Conservation (phyloP, 768 basidiomycete genomes). For the Guyanaporus albipodus region DNA sequence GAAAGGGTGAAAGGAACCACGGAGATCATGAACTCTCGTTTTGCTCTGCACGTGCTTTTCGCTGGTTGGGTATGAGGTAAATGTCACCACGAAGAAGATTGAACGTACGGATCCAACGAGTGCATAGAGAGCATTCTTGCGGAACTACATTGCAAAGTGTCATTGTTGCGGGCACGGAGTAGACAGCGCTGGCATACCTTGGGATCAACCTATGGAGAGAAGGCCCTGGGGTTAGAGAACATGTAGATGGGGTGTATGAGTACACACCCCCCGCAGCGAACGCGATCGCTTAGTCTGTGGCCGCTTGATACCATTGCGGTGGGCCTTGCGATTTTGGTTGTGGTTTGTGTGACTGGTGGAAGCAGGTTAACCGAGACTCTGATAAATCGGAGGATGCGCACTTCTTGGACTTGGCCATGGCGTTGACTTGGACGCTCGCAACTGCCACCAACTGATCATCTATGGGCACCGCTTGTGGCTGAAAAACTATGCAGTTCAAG, state of each 20-base stretch:
- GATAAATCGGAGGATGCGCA: constrained; percentile 34
- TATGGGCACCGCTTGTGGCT: constrained; percentile 23
- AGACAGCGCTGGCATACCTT: constrained; percentile 49
- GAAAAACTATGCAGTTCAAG: constrained; percentile 31
- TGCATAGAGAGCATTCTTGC: constrained; percentile 74
- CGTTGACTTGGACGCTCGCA: constrained; percentile 16
- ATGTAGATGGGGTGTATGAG: neutral
- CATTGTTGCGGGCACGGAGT: neutral
- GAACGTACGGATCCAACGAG: constrained; percentile 67
- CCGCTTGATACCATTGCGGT: constrained; percentile 95
- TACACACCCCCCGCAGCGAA: constrained; percentile 88
- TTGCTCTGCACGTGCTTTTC: constrained; percentile 62
- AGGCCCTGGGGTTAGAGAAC: constrained; percentile 1
- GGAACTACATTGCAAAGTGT: constrained; percentile 52
- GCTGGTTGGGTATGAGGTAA: constrained; percentile 35
- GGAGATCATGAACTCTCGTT: constrained; percentile 42
- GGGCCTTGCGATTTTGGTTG: constrained; percentile 96
- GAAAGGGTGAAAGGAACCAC: neutral
- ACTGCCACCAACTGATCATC: neutral
- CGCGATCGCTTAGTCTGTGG: constrained; percentile 68
- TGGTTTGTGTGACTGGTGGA: constrained; percentile 82
- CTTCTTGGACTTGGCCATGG: constrained; percentile 99
- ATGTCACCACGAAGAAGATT: neutral
- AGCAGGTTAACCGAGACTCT: constrained; percentile 12
- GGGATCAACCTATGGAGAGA: constrained; percentile 58